Base-by-base conservation (phyloP, 2,329 filamentous ascomycete genomes). In the Truncatella angustata region DNA sequence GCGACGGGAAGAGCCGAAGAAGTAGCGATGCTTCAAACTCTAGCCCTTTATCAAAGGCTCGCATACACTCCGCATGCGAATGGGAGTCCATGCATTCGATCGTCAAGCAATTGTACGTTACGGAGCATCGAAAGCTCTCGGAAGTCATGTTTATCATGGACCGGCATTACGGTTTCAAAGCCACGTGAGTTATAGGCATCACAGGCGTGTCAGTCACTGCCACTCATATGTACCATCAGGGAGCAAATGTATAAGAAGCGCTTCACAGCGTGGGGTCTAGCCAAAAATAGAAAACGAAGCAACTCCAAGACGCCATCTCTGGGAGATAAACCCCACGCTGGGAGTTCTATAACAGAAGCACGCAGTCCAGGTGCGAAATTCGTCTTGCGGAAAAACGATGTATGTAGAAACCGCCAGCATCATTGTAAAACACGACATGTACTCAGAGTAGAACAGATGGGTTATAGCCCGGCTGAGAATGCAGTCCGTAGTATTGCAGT, bases 211-310 rank as follows among this genome's bases (percentile, higher is more conserved):
- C 24, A 4, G 21, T 26, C 11, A 12, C 23, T 11, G 21, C 24
- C 6, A 30, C 36, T 36, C 21, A 9, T 39, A 21, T n/a, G 16
- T 6, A 16, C 16, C 42, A 10, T 5, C 12, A 60, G 56, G 20
- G 42, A 44, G 26, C 60, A 62, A 35, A 62, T 62, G 60, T 62
- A 62, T 54, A 62, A 61, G 54, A 62, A 61, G 30, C 50, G 60
- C 4, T 60, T 62, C 28, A 44, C 60, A 12, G 57, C 57, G 48
- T 61, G 59, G 60, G 56, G 58, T 12, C 55, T 62, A 44, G 46
- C 50, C 26, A 62, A 61, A 42, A 59, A 59, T 24, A 50, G 47
- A 23, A 50, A 35, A 28, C 34, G 46, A 16, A n/a, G n/a, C n/a
- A n/a, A n/a, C n/a, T n/a, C n/a, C n/a, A n/a, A n/a, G n/a, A n/a